These are phyloP conservation scores for Akanthomyces lecanii DNA, from an alignment of 2,329 filamentous ascomycete species.

Conservation along the genomic window DNA sequence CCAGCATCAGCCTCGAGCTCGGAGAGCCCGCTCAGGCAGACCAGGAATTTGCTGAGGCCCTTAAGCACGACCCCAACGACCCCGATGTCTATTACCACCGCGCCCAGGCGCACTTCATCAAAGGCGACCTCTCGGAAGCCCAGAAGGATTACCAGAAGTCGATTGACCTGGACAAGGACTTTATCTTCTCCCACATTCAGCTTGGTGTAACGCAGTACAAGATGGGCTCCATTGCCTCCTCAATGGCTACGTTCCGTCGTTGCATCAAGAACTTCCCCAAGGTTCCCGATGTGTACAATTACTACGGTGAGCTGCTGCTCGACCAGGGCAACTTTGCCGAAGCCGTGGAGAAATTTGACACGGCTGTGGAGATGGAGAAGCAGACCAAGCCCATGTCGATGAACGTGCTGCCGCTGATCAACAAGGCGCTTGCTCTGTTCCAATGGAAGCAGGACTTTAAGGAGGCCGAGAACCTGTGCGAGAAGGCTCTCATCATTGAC, in stretches of 20 bases:
- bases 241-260: constrained; percentile 95
- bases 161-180: constrained; percentile 90
- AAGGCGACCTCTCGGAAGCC: constrained; percentile 85
- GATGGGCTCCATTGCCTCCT: constrained; percentile 96
- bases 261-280: constrained; percentile 98
- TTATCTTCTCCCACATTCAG: constrained; percentile 99
- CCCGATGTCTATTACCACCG: constrained; percentile 99
- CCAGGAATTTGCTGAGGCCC: constrained; percentile 80
- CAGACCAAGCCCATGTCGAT: constrained; percentile 88
- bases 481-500: constrained; percentile 96
- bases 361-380: constrained; percentile 98
- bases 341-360: constrained; percentile 97
- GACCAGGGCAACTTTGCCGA: constrained; percentile 96
- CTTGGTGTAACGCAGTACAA: constrained; percentile 99
- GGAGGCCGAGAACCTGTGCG: constrained; percentile 92
- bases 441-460: constrained; percentile 97
- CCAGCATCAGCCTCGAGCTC: constrained; percentile 94
- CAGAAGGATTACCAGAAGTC: constrained; percentile 99
- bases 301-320: constrained; percentile 94
- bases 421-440: constrained; percentile 95
- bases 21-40: constrained; percentile 83
- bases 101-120: constrained; percentile 96
- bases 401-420: constrained; percentile 96
- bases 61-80: constrained; percentile 79
- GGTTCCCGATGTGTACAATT: constrained; percentile 98